Evolutionary conservation across 2,329 filamentous ascomycete genomes (phyloP), one percentile per base, ranked within the genome.

Genomic region (Neoarthrinium moseri): DNA sequence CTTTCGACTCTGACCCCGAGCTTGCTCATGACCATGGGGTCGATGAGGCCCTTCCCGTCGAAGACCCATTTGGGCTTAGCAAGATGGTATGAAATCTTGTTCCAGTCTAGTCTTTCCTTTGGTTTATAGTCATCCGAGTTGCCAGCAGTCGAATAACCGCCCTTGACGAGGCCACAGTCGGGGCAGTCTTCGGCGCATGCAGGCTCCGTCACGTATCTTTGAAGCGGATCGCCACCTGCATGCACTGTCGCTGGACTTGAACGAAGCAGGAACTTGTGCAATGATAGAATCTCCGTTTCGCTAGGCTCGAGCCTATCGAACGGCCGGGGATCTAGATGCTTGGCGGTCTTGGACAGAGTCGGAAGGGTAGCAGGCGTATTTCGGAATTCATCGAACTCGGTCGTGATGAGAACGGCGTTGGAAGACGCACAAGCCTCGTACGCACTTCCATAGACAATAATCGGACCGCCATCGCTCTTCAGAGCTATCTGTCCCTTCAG

Each of bases 61-160:
- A 81, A 81, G 21, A 80, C 65, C 74, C 75, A 79, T 46, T 71
- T 73, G 10, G 77, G 77, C 62, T 74, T 72, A 39, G 66, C 67
- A 75, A 80, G 79, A 51, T 62, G 59, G 43, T 67, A 59, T 35
- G 74, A 66, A 34, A 80, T 74, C 60, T 64, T 69, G 45, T 64
- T 66, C 77, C 77, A 81, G 63, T 80, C 73, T 15, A 80, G 57
- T 29, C 62, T 66, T 59, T 73, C 73, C 60, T 71, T 75, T 44
- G 67, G 52, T 53, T 67, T 69, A 61, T 74, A 70, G 56, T 74
- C 72, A 30, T 67, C 65, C 43, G 64, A 65, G 43, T 69, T 70
- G 56, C 72, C 70, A 11, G 71, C 69, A 6, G 67, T 72, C 15
- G 65, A 66, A 36, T 67, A 64, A 30, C 68, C 68, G 33, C 60